Base-by-base conservation (phyloP, 306 rosid genomes). In the Geum urbanum region DNA sequence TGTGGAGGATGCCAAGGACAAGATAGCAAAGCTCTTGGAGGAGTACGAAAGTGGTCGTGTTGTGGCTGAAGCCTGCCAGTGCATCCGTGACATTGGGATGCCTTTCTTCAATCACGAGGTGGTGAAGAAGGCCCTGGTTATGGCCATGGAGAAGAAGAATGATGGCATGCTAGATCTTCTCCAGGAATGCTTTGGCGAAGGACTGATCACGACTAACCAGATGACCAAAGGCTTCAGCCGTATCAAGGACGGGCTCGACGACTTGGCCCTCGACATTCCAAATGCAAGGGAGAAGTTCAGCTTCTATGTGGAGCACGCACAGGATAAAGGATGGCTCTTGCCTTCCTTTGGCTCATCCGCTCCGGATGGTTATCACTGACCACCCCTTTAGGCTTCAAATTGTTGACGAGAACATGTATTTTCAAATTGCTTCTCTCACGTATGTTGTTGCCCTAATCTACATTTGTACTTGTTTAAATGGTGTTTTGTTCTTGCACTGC, bases 1-100 rank as follows among this genome's bases (percentile, higher is more conserved):
- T n/a, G 99, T 94, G 76, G 99, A 94, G 81, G 99, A 94, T 75
- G 99, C 99, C 0, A 94, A 94, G 83, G 99, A 94, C 81, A 94
- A 94, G 87, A 94, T 94, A 67, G 78, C 80, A 78, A 94, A 94
- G 80, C 95, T 94, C 39, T 58, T 94, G 46, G 99, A 94, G 85
- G 99, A 94, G 81, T 94, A 84, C n/a, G 99, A 94, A 74, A 88
- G 96, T 2, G 92, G 97, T 2, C 91, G 99, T 5, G 99, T 85
- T 1, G 88, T 94, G 48, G 63, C 84, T 43, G 99, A 91, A 82
- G 99, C 99, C 16, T 89, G 97, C 75, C 97, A 86, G 74, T 94
- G 99, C 27, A 94, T 94, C 52, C 95, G 99, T 4, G 99, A 94
- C 75, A 86, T 94, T 0, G 96, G 84, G 53, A 91, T 94, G 99